phyloP scores from a whole-genome alignment of 1,139 yeast genomes.

The Candida dubliniensis region DNA sequence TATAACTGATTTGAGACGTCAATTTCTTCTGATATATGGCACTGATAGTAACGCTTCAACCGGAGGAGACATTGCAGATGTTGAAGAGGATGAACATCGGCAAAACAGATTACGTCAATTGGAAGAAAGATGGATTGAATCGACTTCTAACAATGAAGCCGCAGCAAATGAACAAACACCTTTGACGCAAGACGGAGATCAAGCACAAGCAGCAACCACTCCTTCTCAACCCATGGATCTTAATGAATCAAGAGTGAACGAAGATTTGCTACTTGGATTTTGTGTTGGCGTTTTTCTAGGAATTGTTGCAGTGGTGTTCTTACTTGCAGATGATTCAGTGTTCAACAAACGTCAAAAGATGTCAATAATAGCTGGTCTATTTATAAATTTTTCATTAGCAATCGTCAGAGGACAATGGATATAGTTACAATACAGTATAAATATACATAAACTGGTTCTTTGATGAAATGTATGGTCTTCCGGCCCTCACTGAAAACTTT shows the following conservation, averaged over 20 bases:
- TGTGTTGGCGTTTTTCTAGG: constrained; percentile 66
- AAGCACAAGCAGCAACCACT: constrained; percentile 16
- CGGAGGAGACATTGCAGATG: constrained; percentile 29
- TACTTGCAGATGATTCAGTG: constrained; percentile 54
- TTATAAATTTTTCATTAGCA: constrained; percentile 59
- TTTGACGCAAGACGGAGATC: constrained; percentile 3
- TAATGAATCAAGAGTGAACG: constrained; percentile 45
- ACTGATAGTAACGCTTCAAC: constrained; percentile 13
- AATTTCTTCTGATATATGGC: constrained; percentile 63
- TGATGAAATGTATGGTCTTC: constrained; percentile 44
- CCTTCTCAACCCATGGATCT: constrained; percentile 27
- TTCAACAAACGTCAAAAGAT: constrained; percentile 60
- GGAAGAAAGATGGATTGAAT: constrained; percentile 91
- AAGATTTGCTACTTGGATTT: constrained; percentile 63
- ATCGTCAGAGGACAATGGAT: constrained; percentile 52
- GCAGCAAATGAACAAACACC: constrained; percentile 10
- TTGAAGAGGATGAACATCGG: constrained; percentile 42
- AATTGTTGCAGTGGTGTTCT: constrained; percentile 54
- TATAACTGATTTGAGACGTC: constrained; percentile 67
- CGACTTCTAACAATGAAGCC: constrained; percentile 50
- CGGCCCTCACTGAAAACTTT: constrained; percentile 46
- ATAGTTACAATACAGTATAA: constrained; percentile 13
- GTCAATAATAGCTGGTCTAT: constrained; percentile 63
- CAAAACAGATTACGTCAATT: constrained; percentile 53
- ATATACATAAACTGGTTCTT: background rate